Evolutionary conservation across 768 basidiomycete species (phyloP).

Genomic region (Kondoa malvinella): DNA sequence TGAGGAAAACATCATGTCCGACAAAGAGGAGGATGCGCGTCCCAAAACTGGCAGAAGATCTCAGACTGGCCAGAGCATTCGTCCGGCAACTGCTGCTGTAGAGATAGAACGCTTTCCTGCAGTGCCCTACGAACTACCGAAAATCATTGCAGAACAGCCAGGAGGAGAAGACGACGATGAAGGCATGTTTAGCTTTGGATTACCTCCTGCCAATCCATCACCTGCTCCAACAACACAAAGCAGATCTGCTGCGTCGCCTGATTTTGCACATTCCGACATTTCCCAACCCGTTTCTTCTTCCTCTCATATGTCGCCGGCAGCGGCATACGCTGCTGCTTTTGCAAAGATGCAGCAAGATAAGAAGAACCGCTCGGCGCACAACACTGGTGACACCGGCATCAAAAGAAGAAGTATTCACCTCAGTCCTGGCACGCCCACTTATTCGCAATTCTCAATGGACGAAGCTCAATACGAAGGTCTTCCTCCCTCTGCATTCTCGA

Average conservation of each 20-base stretch:
- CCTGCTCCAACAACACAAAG: too few relatives aligned
- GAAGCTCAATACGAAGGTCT: neutral
- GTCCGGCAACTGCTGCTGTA: neutral
- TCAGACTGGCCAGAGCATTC: neutral
- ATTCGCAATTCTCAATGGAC: neutral
- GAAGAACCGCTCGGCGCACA: neutral
- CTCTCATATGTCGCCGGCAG: neutral
- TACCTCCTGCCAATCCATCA: neutral
- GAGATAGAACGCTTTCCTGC: neutral
- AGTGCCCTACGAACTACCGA: neutral
- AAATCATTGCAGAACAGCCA: neutral
- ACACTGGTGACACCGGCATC: neutral
- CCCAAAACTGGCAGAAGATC: neutral
- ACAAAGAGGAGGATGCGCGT: neutral
- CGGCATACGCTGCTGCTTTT: constrained; percentile 1
- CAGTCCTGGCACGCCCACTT: neutral
- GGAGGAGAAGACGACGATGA: constrained; percentile 8
- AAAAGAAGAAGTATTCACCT: neutral
- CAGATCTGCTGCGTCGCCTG: too few relatives aligned
- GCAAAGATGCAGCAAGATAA: neutral
- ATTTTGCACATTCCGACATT: too few relatives aligned
- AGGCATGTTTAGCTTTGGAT: constrained; percentile 4
- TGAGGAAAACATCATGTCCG: too few relatives aligned
- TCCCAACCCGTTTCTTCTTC: neutral
- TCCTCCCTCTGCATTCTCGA: neutral